Conservation (phyloP, 345 rosid genomes). For the Passiflora organensis region DNA sequence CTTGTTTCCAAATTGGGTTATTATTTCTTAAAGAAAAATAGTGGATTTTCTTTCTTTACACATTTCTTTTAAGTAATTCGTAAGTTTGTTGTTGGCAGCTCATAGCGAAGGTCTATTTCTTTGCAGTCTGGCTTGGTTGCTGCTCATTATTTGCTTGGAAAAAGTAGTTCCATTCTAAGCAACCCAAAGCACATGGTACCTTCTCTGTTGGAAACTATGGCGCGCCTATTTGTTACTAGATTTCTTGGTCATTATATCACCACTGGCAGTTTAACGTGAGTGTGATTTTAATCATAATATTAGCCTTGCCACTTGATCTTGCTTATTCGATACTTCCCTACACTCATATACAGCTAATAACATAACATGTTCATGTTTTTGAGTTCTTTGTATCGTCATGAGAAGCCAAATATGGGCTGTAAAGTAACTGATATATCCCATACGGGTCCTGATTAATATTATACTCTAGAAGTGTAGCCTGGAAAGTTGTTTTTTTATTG, state of each 20-base stretch:
- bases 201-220: conserved; percentile 63
- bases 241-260: conserved; percentile 66
- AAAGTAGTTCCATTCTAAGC: too few relatives aligned
- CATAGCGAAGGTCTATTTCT: not conserved
- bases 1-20: too few relatives aligned
- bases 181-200: conserved; percentile 55
- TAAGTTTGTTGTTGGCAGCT: not conserved
- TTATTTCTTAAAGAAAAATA: not conserved
- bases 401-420: too few relatives aligned
- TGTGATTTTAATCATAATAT: conserved; percentile 11
- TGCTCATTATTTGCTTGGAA: conserved; percentile 10
- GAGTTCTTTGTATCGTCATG: too few relatives aligned
- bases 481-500: too few relatives aligned
- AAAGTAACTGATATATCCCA: too few relatives aligned
- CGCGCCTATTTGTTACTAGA: conserved; percentile 64
- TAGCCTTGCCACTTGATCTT: not conserved
- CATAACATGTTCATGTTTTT: too few relatives aligned
- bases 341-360: too few relatives aligned
- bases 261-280: conserved; percentile 70
- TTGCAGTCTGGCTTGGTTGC: conserved; percentile 67
- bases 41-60: not conserved
- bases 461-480: too few relatives aligned
- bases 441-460: too few relatives aligned
- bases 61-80: not conserved
- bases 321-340: too few relatives aligned